These are phyloP conservation scores for Cucurbita pepo DNA, from an alignment of 306 rosid genomes.

Conservation along the genomic window DNA sequence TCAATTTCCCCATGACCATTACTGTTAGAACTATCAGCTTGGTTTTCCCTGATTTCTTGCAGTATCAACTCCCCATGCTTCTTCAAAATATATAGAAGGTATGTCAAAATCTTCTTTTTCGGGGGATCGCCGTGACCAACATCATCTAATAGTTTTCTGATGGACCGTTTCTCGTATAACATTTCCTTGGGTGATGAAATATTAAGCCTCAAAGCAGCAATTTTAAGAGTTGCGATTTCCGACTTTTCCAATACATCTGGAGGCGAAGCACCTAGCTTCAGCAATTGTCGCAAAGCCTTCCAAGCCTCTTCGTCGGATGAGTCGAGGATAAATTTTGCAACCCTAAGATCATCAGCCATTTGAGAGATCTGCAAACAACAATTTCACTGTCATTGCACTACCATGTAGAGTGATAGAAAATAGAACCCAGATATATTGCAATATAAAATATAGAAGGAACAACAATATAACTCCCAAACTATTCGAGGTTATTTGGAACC, in stretches of 20 bases:
- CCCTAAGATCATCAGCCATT: constrained; percentile 40
- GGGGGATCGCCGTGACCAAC: constrained; percentile 22
- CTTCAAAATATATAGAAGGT: constrained; percentile 37
- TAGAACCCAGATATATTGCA: no score
- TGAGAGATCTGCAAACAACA: constrained; percentile 51
- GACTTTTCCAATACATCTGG: constrained; percentile 34
- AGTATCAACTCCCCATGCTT: constrained; percentile 25
- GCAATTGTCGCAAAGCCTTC: constrained; percentile 33
- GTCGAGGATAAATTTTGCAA: constrained; percentile 34
- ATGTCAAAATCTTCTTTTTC: constrained; percentile 39
- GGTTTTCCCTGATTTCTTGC: constrained; percentile 20
- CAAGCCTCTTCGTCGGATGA: constrained; percentile 63
- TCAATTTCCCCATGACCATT: constrained; percentile 14
- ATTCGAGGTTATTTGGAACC: no score
- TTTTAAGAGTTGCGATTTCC: constrained; percentile 40
- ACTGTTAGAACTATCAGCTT: constrained; percentile 11
- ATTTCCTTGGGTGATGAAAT: constrained; percentile 41
- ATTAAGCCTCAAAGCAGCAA: constrained; percentile 43
- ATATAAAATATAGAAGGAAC: no score
- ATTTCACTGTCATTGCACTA: constrained; percentile 14
- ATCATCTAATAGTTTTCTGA: constrained; percentile 31
- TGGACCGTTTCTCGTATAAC: constrained; percentile 48
- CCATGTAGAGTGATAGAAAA: no score
- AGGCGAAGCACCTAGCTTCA: constrained; percentile 24
- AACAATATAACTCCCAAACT: no score